Evolutionary conservation across 768 basidiomycete genomes (phyloP).

Genomic region (Pilatotrama ljubarskyi): DNA sequence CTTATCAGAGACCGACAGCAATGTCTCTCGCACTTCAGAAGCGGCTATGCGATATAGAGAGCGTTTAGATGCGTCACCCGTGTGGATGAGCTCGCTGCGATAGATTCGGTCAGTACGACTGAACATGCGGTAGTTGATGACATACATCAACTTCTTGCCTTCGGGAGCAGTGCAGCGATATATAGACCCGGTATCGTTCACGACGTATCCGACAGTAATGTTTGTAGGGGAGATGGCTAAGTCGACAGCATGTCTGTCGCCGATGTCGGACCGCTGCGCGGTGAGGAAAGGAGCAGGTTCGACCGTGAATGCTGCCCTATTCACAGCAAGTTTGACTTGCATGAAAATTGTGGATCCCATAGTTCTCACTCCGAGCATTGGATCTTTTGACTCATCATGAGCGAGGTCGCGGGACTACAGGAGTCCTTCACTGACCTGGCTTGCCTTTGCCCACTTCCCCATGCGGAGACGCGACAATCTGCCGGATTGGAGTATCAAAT

Average conservation of each 20-base stretch:
- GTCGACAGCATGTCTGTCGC: constrained; percentile 22
- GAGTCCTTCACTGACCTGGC: not conserved
- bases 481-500: constrained; percentile 71
- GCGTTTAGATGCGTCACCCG: constrained; percentile 23
- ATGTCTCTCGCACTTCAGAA: constrained; percentile 36
- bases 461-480: constrained; percentile 41
- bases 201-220: constrained; percentile 34
- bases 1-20: constrained; percentile 50
- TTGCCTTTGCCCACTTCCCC: constrained; percentile 15
- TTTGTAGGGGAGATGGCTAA: constrained; percentile 8
- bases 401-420: too few species aligned
- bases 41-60: constrained; percentile 56
- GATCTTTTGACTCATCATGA: not conserved
- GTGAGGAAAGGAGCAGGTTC: constrained; percentile 9
- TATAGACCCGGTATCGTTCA: constrained; percentile 54
- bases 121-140: not conserved
- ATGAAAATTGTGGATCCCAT: constrained; percentile 14
- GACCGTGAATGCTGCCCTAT: not conserved
- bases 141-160: constrained; percentile 45
- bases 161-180: constrained; percentile 45
- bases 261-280: constrained; percentile 18
- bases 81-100: constrained; percentile 6
- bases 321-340: constrained; percentile 1
- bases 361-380: constrained; percentile 24
- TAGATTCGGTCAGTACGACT: not conserved